Percentiles rank a stretch among this genome's conserved stretches.
These are phyloP conservation scores for Williopsis jadinii DNA, from an alignment of 1,139 yeast genomes.

Conservation along the genomic window DNA sequence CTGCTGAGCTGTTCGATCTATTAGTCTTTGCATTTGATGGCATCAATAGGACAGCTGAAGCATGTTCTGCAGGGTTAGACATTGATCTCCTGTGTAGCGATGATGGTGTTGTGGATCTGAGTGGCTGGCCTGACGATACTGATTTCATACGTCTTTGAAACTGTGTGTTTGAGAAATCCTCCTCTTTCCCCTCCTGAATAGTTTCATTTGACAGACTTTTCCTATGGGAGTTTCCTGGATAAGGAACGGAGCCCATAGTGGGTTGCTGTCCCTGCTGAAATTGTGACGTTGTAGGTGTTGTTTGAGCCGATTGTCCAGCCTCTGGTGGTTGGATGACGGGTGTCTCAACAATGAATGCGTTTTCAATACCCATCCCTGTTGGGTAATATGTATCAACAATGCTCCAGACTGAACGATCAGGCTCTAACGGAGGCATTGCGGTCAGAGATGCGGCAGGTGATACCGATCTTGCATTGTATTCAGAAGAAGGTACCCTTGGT, in stretches of 20 bases:
- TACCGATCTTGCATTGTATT: conserved; percentile 8
- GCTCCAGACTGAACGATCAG: conserved; percentile 58
- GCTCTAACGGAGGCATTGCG: conserved; percentile 37
- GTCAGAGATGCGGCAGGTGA: conserved; percentile 11
- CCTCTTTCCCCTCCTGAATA: conserved; percentile 18
- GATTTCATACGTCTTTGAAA: conserved; percentile 14
- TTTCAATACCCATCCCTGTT: conserved; percentile 59
- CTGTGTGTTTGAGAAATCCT: conserved; percentile 6
- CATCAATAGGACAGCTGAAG: conserved; percentile 18
- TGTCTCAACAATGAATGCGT: conserved; percentile 55
- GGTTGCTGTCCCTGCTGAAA: neutral
- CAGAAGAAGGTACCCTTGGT: conserved; percentile 11
- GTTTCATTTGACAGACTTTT: conserved; percentile 14
- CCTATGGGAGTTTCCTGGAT: neutral
- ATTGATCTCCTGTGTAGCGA: conserved; percentile 17
- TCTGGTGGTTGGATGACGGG: conserved; percentile 21
- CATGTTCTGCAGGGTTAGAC: conserved; percentile 21
- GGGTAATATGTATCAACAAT: conserved; percentile 58
- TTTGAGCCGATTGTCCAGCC: conserved; percentile 1
- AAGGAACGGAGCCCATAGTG: too few relatives aligned
- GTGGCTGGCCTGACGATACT: conserved; percentile 7
- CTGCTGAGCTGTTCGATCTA: neutral
- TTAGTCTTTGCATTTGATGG: conserved; percentile 9
- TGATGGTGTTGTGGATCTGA: conserved; percentile 5
- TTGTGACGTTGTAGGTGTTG: neutral